A percentile compares a stretch with the other conserved stretches of the same genome.
Evolutionary conservation across 495 filamentous ascomycete species (phyloP).

Genomic region (Penicillium coffeae): DNA sequence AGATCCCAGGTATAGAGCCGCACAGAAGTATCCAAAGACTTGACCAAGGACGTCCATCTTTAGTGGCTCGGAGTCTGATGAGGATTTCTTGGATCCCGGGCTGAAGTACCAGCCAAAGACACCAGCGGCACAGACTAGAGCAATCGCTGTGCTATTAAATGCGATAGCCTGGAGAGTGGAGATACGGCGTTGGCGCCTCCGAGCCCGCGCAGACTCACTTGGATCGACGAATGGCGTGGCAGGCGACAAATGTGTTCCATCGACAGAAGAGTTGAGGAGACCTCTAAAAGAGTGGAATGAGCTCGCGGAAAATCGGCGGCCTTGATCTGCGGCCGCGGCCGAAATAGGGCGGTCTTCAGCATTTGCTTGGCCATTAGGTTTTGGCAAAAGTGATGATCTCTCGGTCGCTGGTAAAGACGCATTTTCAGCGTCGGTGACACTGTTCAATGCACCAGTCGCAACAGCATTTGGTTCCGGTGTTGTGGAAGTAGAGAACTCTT

Average conservation of each 20-base stretch:
- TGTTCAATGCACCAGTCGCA: slow-evolving; percentile 10
- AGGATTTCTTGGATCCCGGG: slow-evolving; percentile 25
- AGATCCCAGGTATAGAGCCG: slow-evolving; percentile 80
- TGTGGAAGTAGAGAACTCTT: slow-evolving; percentile 38
- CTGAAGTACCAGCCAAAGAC: slow-evolving; percentile 82
- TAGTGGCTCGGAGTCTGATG: slow-evolving; percentile 34
- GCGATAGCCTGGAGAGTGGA: slow-evolving; percentile 56
- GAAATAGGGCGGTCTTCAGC: slow-evolving; percentile 7
- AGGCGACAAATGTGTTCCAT: slow-evolving; percentile 73
- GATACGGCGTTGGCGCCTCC: slow-evolving; percentile 21
- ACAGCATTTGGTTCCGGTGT: slow-evolving; percentile 9
- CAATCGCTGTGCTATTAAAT: slow-evolving; percentile 68
- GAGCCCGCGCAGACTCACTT: slow-evolving; percentile 6
- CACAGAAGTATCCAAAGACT: slow-evolving; percentile 82
- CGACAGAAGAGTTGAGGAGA: slow-evolving; percentile 36
- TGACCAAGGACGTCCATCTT: slow-evolving; percentile 74
- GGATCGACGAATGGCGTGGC: slow-evolving; percentile 64
- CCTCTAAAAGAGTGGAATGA: slow-evolving; percentile 35
- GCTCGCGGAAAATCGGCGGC: slow-evolving; percentile 28
- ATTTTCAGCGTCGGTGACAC: slow-evolving; percentile 12
- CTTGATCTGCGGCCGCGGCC: slow-evolving; percentile 9
- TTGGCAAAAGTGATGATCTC: slow-evolving; percentile 28
- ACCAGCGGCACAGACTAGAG: slow-evolving; percentile 78
- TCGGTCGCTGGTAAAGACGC: slow-evolving; percentile 25
- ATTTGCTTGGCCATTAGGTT: slow-evolving; percentile 17